These are phyloP conservation scores for Fusarium equiseti DNA, from an alignment of 2,329 filamentous ascomycete species.

Conservation along the genomic window DNA sequence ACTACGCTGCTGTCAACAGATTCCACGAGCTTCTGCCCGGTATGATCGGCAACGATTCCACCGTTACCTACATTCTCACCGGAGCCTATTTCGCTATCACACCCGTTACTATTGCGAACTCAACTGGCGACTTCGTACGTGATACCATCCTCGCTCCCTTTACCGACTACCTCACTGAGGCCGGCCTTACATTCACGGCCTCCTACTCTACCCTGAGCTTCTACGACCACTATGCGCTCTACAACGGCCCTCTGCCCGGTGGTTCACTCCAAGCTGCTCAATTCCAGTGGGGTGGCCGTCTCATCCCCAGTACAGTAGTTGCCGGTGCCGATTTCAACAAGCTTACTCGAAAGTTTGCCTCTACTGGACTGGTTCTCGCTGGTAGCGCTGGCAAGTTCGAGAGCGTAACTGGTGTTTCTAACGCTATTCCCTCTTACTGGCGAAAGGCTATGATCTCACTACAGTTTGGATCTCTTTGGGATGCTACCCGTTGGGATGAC, in stretches of 20 bases:
- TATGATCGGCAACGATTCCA: conserved; percentile 63
- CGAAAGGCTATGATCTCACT: conserved; percentile 51
- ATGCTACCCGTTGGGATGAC: conserved; percentile 45
- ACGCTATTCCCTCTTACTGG: conserved; percentile 58
- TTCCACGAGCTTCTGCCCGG: conserved; percentile 52
- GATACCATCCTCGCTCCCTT: conserved; percentile 7
- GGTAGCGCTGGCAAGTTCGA: conserved; percentile 45
- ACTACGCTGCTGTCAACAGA: conserved; percentile 1
- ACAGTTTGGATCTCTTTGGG: conserved; percentile 47
- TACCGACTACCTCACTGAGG: conserved; percentile 1
- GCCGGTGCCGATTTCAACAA: conserved; percentile 41
- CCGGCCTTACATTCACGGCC: not conserved
- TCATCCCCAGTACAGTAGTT: conserved; percentile 54
- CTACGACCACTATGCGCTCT: conserved; percentile 59
- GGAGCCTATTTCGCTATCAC: conserved; percentile 56
- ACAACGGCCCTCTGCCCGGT: conserved; percentile 55
- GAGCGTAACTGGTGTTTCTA: conserved; percentile 40
- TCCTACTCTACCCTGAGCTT: conserved; percentile 6
- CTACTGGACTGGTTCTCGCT: conserved; percentile 39
- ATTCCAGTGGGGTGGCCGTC: conserved; percentile 55
- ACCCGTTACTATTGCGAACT: conserved; percentile 60
- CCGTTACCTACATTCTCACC: conserved; percentile 62
- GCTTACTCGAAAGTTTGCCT: conserved; percentile 38
- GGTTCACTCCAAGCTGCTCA: conserved; percentile 51
- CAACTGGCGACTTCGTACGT: conserved; percentile 6